Evolutionary conservation across 202 grass and related monocot species (phyloP).

Genomic region (Hordeum pubiflorum): DNA sequence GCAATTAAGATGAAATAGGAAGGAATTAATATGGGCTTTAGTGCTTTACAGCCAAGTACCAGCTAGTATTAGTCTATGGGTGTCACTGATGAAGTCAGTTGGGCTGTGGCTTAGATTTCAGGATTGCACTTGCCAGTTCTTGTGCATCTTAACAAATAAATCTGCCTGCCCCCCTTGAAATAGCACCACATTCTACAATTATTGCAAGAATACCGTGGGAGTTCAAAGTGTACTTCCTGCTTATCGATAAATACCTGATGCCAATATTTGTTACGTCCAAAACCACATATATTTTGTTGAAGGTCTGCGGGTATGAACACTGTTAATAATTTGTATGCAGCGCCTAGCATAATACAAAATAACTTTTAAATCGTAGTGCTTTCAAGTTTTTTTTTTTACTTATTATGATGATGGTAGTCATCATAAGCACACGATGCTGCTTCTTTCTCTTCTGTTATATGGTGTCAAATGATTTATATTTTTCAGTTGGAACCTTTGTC

Average conservation of each 20-base stretch:
- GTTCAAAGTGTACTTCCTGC: neutral
- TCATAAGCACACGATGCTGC: slow-evolving; percentile 1
- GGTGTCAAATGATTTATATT: slow-evolving; percentile 26
- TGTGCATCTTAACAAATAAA: neutral
- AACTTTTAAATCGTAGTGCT: neutral
- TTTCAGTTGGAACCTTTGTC: neutral
- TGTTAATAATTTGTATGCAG: neutral
- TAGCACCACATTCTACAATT: neutral
- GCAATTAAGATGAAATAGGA: neutral
- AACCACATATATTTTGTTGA: neutral
- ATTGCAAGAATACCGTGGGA: neutral
- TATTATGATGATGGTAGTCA: neutral
- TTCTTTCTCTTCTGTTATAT: slow-evolving; percentile 24
- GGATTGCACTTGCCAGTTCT: neutral
- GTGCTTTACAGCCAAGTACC: too few relatives aligned
- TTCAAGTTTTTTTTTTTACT: neutral
- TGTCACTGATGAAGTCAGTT: neutral
- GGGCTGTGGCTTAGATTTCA: neutral
- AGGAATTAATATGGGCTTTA: neutral
- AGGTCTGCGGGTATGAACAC: neutral
- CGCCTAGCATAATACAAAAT: neutral
- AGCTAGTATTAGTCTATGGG: neutral
- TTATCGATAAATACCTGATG: slow-evolving; percentile 1
- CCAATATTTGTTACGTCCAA: neutral
- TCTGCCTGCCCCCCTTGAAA: neutral